Evolutionary conservation across 768 basidiomycete species (phyloP).

Genomic region (Lactarius sanguifluus): DNA sequence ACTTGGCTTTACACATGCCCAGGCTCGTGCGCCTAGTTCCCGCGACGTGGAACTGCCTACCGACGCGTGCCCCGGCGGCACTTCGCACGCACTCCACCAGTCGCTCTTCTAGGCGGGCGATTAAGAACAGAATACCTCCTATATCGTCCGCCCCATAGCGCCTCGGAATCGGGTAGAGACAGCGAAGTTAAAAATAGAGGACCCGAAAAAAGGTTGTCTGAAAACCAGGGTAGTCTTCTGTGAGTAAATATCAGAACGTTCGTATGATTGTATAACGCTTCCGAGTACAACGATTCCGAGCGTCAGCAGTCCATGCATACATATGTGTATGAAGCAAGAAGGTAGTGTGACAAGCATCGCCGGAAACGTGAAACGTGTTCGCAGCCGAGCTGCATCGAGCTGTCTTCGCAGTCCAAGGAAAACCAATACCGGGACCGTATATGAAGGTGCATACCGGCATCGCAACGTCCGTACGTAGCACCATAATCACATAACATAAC

Average conservation of each 20-base stretch:
- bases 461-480: not conserved
- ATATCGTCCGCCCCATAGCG: not conserved
- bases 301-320: constrained; percentile 18
- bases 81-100: not conserved
- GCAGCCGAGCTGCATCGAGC: constrained; percentile 19
- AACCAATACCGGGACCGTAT: constrained; percentile 4
- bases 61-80: constrained; percentile 1
- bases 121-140: not conserved
- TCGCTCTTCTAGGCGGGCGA: not conserved
- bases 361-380: constrained; percentile 24
- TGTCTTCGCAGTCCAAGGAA: constrained; percentile 1
- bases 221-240: not conserved
- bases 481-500: constrained; percentile 2
- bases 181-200: not conserved
- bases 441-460: constrained; percentile 4
- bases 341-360: not conserved
- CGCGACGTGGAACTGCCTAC: not conserved
- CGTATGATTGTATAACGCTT: constrained; percentile 19
- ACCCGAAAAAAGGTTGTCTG: not conserved
- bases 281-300: constrained; percentile 3
- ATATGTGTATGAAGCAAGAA: not conserved
- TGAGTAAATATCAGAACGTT: not conserved
- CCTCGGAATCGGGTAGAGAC: not conserved
- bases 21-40: constrained; percentile 17
- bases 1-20: constrained; percentile 5